phyloP scores from a whole-genome alignment of 257 asterid species.

The Ehretia macrophylla region DNA sequence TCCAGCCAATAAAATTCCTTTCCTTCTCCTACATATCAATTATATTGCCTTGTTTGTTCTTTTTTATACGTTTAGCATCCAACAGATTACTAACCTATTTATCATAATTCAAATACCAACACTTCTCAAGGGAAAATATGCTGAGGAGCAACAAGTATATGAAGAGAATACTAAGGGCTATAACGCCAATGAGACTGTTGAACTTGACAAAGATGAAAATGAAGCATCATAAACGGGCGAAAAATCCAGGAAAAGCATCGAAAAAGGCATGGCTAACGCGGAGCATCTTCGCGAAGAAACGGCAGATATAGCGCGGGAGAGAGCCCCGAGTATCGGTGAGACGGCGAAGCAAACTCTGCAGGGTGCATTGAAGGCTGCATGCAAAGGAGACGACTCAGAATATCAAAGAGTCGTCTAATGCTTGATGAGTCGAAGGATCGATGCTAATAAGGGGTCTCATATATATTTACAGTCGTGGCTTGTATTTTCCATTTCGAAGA shows the following conservation, averaged over 20 bases:
- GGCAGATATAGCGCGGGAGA: not conserved
- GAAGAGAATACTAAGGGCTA: constrained; percentile 3
- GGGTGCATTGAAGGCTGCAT: constrained; percentile 15
- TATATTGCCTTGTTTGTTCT: too few species aligned
- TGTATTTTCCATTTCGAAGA: too few species aligned
- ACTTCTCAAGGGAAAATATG: constrained; percentile 1
- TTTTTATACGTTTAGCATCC: too few species aligned
- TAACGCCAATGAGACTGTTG: not conserved
- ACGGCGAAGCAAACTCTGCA: constrained; percentile 8
- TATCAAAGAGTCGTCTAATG: too few species aligned
- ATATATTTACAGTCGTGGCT: too few species aligned
- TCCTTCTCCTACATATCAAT: too few species aligned
- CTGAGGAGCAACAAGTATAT: not conserved
- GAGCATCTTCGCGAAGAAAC: constrained; percentile 6
- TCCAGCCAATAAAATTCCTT: too few species aligned
- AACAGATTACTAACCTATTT: too few species aligned
- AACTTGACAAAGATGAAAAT: not conserved
- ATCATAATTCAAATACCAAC: too few species aligned
- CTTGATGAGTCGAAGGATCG: constrained; percentile 5
- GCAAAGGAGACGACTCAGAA: too few species aligned
- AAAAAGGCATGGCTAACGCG: constrained; percentile 2
- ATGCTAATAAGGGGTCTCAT: too few species aligned
- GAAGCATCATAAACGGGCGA: constrained; percentile 5
- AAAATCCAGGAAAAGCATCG: not conserved
- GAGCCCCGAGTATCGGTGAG: not conserved